phyloP scores from a whole-genome alignment of 2,329 filamentous ascomycete genomes.

The Colletotrichum abscissum region DNA sequence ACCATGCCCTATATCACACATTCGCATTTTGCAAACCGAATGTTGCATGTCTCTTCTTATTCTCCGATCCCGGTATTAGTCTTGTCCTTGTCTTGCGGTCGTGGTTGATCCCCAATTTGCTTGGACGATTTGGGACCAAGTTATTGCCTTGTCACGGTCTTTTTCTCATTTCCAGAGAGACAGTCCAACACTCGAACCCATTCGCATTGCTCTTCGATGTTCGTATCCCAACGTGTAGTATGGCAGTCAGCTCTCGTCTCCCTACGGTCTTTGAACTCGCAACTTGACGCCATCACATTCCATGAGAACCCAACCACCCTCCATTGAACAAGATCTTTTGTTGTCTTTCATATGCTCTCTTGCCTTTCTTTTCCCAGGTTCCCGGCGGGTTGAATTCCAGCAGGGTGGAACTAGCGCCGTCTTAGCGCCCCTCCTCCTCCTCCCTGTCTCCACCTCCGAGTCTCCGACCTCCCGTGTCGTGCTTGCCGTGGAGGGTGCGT shows the following conservation, averaged over 20 bases:
- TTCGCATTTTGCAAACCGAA: background rate
- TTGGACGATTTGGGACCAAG: background rate
- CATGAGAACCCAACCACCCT: background rate
- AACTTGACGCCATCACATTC: background rate
- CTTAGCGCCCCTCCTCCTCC: background rate
- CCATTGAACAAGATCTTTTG: background rate
- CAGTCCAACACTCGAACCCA: background rate
- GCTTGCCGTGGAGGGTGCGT: no score
- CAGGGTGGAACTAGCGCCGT: slow-evolving; percentile 29
- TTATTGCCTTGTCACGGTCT: background rate
- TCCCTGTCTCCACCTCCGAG: no score
- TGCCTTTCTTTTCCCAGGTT: background rate
- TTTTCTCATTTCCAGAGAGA: background rate
- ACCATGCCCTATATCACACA: slow-evolving; percentile 20
- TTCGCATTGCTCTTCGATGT: background rate
- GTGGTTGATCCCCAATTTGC: background rate
- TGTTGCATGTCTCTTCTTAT: background rate
- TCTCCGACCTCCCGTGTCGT: background rate
- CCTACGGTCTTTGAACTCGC: background rate
- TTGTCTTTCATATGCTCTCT: background rate
- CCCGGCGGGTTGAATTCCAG: slow-evolving; percentile 18
- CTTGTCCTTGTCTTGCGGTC: background rate
- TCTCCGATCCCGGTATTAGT: background rate
- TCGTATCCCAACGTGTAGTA: background rate
- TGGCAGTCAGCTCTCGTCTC: background rate